Evolutionary conservation across 2,329 filamentous ascomycete genomes (phyloP).

Genomic region (Leptographium flavum): DNA sequence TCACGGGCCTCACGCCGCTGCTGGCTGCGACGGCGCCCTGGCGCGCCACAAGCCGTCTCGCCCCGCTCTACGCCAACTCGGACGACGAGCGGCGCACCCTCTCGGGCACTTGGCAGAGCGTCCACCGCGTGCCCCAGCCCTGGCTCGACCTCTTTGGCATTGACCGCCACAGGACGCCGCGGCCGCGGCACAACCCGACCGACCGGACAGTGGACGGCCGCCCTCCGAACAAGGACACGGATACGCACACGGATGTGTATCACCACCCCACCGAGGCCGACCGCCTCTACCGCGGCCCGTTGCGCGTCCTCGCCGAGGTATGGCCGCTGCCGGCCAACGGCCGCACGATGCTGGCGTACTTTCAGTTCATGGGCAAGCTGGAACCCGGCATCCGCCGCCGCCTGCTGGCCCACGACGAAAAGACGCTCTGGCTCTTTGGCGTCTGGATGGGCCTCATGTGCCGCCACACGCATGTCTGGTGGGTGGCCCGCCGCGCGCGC

Average conservation of each 20-base stretch:
- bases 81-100: conserved; percentile 11
- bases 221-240: no score
- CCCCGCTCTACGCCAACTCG: conserved; percentile 8
- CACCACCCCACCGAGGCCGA: conserved; percentile 4
- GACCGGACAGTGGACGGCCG: no score
- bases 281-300: conserved; percentile 9
- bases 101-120: conserved; percentile 9
- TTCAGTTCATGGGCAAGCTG: conserved; percentile 13
- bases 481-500: conserved; percentile 10
- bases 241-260: no score
- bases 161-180: not conserved
- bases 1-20: conserved; percentile 11
- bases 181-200: not conserved
- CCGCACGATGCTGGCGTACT: conserved; percentile 10
- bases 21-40: conserved; percentile 10
- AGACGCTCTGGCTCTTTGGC: conserved; percentile 13
- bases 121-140: conserved; percentile 7
- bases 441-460: conserved; percentile 15
- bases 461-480: conserved; percentile 12
- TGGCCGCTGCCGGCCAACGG: conserved; percentile 3
- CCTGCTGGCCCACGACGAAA: conserved; percentile 11
- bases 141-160: conserved; percentile 12
- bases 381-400: conserved; percentile 8
- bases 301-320: conserved; percentile 12
- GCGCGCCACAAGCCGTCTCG: conserved; percentile 8